Evolutionary conservation across 139 green algal genomes (phyloP).

Genomic region (Auxenochlorella protothecoides): DNA sequence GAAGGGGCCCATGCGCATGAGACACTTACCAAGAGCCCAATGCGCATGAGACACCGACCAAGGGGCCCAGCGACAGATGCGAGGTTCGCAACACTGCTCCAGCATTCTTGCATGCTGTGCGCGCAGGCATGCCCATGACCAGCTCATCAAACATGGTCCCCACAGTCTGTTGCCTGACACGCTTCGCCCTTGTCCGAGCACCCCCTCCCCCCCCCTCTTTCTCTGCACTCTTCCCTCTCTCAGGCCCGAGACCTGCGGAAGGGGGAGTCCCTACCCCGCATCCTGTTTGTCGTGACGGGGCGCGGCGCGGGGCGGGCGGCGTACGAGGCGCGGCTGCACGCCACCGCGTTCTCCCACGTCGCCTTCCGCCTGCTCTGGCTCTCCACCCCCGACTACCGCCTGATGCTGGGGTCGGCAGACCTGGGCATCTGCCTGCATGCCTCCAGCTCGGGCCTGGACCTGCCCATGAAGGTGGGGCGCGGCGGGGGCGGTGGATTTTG

Average conservation of each 20-base stretch:
- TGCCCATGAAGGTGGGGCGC: slow-evolving; percentile 89
- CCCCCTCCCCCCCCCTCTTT: not conserved
- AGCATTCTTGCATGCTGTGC: not conserved
- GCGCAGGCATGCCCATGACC: no score
- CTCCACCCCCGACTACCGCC: slow-evolving; percentile 79
- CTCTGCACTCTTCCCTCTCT: not conserved
- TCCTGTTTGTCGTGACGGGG: slow-evolving; percentile 53
- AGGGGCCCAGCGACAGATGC: no score
- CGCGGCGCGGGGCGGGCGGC: slow-evolving; percentile 66
- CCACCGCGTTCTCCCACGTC: slow-evolving; percentile 55
- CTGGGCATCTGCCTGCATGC: slow-evolving; percentile 87
- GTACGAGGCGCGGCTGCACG: slow-evolving; percentile 57
- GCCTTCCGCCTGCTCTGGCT: slow-evolving; percentile 84
- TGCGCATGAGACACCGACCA: no score
- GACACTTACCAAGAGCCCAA: no score
- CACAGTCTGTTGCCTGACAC: not conserved
- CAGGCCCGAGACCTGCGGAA: no score
- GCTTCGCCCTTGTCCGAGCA: not conserved
- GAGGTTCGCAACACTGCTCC: not conserved
- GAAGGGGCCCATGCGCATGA: no score
- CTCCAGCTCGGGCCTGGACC: slow-evolving; percentile 83
- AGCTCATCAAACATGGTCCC: not conserved
- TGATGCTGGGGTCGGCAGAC: slow-evolving; percentile 77
- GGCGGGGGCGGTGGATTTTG: not conserved
- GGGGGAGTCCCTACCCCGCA: slow-evolving; percentile 16